These are phyloP conservation scores for Monosporascus ibericus DNA, from an alignment of 2,329 filamentous ascomycete genomes.

Conservation along the genomic window DNA sequence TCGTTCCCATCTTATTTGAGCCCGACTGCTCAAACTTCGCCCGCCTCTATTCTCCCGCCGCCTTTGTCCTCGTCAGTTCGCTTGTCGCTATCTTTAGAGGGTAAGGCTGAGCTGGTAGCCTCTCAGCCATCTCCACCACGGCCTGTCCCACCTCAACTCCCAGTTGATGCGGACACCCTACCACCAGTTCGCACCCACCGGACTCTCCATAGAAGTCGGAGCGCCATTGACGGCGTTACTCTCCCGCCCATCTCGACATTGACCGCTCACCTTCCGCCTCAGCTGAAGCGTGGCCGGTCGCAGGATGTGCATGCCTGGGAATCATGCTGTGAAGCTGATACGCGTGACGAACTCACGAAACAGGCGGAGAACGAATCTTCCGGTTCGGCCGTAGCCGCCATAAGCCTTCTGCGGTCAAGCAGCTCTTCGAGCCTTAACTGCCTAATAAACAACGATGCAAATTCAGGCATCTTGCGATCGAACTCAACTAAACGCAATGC, in stretches of 20 bases:
- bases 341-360: constrained; percentile 71
- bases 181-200: constrained; percentile 41
- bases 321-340: constrained; percentile 77
- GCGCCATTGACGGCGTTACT: constrained; percentile 54
- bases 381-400: constrained; percentile 74
- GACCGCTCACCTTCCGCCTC: constrained; percentile 46
- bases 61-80: constrained; percentile 55
- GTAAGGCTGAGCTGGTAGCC: constrained; percentile 80
- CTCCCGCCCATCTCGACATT: constrained; percentile 50
- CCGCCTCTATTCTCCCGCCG: constrained; percentile 28
- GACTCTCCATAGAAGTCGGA: constrained; percentile 64
- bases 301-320: constrained; percentile 88
- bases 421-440: constrained; percentile 37
- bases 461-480: constrained; percentile 35
- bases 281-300: constrained; percentile 64
- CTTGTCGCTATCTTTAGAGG: constrained; percentile 78
- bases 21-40: constrained; percentile 31
- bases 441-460: constrained; percentile 28
- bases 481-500: constrained; percentile 63
- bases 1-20: constrained; percentile 37
- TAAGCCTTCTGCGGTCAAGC: constrained; percentile 71
- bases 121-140: constrained; percentile 66
- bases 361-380: constrained; percentile 75
- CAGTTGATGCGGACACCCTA: constrained; percentile 39
- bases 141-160: constrained; percentile 44